Conservation (phyloP, 352 stramenopile species). For the Thraustochytrium striatum region DNA sequence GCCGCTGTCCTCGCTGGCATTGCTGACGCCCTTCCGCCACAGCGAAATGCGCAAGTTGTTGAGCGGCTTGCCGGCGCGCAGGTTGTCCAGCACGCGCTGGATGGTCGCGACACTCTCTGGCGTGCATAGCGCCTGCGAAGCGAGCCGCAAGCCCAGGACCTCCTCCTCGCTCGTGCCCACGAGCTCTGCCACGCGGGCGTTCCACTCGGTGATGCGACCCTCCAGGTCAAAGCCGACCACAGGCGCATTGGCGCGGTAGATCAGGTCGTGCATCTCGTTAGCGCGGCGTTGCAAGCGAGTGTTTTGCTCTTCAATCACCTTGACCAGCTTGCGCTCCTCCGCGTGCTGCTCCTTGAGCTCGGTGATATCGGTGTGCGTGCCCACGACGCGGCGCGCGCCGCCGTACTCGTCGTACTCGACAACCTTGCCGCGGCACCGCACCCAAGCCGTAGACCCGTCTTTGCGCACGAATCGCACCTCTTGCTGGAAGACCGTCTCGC, state of each 20-base stretch:
- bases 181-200: constrained; percentile 19
- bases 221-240: constrained; percentile 21
- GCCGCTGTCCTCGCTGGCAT: too few species aligned
- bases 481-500: constrained; percentile 1
- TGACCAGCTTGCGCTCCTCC: not conserved
- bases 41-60: too few species aligned
- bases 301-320: constrained; percentile 2
- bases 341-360: constrained; percentile 6
- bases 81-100: too few species aligned
- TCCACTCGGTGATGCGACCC: constrained; percentile 44
- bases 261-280: not conserved
- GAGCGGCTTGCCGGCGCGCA: too few species aligned
- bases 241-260: constrained; percentile 31
- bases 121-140: too few species aligned
- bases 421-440: constrained; percentile 22
- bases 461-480: constrained; percentile 34
- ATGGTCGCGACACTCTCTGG: too few species aligned
- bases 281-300: not conserved
- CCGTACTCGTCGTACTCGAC: not conserved
- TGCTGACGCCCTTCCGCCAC: too few species aligned
- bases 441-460: constrained; percentile 16
- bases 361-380: constrained; percentile 33
- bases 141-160: too few species aligned
- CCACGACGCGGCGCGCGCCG: constrained; percentile 7
- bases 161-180: too few species aligned